Conservation (phyloP, 2,329 filamentous ascomycete genomes). For the Dothidotthia symphoricarpi region DNA sequence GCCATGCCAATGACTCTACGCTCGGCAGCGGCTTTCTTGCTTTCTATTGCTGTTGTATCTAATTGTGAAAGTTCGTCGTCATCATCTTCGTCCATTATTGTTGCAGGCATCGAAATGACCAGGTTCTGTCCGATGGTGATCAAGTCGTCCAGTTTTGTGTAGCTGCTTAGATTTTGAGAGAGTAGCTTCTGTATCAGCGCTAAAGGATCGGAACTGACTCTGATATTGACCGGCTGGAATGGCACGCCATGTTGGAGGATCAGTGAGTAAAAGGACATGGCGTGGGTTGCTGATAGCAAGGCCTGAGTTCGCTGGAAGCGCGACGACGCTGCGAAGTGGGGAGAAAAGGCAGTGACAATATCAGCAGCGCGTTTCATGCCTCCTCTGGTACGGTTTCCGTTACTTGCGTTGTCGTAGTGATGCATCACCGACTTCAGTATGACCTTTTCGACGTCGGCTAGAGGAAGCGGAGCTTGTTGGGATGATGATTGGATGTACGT, state of each 20-base stretch:
- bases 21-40: conserved; percentile 51
- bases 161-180: conserved; percentile 71
- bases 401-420: conserved; percentile 78
- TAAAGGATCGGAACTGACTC: conserved; percentile 73
- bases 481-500: conserved; percentile 60
- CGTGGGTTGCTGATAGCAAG: conserved; percentile 70
- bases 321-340: conserved; percentile 54
- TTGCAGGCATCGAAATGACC: conserved; percentile 45
- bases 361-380: conserved; percentile 71
- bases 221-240: conserved; percentile 73
- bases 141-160: conserved; percentile 72
- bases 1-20: conserved; percentile 76
- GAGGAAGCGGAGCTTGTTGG: conserved; percentile 51
- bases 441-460: conserved; percentile 56
- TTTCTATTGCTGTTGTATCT: conserved; percentile 22
- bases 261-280: conserved; percentile 72
- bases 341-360: conserved; percentile 60
- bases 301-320: conserved; percentile 59
- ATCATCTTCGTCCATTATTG: conserved; percentile 47
- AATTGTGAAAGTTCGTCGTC: conserved; percentile 42
- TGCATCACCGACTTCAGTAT: conserved; percentile 64
- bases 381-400: conserved; percentile 73
- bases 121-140: conserved; percentile 67
- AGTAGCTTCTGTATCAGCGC: conserved; percentile 70
- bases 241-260: conserved; percentile 77